phyloP scores from a whole-genome alignment of 73 alveolate genomes.

The Tetrahymena thermophila region DNA sequence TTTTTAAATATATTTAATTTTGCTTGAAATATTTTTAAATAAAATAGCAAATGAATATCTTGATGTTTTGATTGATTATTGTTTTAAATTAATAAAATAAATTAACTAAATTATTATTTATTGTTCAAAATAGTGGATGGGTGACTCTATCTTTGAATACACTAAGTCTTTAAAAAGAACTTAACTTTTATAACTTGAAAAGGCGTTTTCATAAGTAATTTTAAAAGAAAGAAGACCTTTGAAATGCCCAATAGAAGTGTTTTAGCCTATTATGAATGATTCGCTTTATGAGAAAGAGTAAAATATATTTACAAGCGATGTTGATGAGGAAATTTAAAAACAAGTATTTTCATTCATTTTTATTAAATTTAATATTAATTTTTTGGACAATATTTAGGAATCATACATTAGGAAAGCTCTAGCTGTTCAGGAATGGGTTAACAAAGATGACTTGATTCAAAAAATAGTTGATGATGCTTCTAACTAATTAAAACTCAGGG shows the following conservation, averaged over 20 bases:
- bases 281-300: neutral
- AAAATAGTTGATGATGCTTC: neutral
- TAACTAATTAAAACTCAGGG: neutral
- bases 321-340: neutral
- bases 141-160: neutral
- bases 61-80: too few species aligned
- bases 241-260: neutral
- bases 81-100: too few species aligned
- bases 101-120: too few species aligned
- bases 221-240: neutral
- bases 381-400: neutral
- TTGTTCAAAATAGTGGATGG: neutral
- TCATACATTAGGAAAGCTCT: neutral
- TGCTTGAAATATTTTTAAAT: too few species aligned
- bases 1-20: too few species aligned
- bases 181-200: neutral
- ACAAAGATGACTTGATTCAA: neutral
- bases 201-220: neutral
- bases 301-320: neutral
- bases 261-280: neutral
- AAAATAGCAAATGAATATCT: too few species aligned
- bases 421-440: neutral
- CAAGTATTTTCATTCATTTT: neutral
- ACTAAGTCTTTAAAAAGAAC: neutral
- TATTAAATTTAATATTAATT: neutral